These are phyloP conservation scores for Phoenix dactylifera DNA, from an alignment of 176 grass and related monocot genomes.

Conservation along the genomic window DNA sequence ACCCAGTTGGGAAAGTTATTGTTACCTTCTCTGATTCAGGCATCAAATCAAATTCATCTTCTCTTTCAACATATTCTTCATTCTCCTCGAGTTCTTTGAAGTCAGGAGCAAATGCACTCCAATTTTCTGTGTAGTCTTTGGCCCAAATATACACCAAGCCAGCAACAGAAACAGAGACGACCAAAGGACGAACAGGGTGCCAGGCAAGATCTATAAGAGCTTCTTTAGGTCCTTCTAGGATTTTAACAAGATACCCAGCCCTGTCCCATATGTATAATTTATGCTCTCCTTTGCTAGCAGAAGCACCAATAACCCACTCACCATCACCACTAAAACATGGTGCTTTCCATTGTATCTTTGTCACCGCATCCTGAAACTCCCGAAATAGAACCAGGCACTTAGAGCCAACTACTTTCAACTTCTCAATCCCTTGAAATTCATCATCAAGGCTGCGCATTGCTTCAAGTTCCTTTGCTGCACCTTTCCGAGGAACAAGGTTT, in stretches of 20 bases:
- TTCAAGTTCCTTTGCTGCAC: conserved; percentile 58
- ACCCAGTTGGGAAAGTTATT: too few species aligned
- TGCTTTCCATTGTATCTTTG: conserved; percentile 96
- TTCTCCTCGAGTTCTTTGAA: conserved; percentile 95
- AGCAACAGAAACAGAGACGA: conserved; percentile 70
- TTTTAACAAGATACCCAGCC: conserved; percentile 81
- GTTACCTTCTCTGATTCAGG: neutral
- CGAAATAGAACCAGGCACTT: conserved; percentile 64
- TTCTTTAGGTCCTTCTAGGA: conserved; percentile 97
- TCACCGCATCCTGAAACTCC: conserved; percentile 78
- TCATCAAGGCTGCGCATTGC: conserved; percentile 32
- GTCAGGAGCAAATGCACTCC: conserved; percentile 98
- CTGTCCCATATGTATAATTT: conserved; percentile 87
- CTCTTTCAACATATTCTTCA: conserved; percentile 88
- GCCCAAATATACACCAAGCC: conserved; percentile 78
- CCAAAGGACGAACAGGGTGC: conserved; percentile 81
- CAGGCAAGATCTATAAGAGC: conserved; percentile 84
- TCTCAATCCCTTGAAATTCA: conserved; percentile 33
- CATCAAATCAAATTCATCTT: conserved; percentile 82
- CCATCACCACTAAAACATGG: conserved; percentile 95
- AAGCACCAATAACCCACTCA: conserved; percentile 95
- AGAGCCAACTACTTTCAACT: conserved; percentile 63
- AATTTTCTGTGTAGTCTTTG: conserved; percentile 83
- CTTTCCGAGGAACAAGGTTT: conserved; percentile 59
- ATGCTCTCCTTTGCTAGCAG: conserved; percentile 96